Evolutionary conservation across 2,329 filamentous ascomycete genomes (phyloP).

Genomic region (Penicillium sp.): DNA sequence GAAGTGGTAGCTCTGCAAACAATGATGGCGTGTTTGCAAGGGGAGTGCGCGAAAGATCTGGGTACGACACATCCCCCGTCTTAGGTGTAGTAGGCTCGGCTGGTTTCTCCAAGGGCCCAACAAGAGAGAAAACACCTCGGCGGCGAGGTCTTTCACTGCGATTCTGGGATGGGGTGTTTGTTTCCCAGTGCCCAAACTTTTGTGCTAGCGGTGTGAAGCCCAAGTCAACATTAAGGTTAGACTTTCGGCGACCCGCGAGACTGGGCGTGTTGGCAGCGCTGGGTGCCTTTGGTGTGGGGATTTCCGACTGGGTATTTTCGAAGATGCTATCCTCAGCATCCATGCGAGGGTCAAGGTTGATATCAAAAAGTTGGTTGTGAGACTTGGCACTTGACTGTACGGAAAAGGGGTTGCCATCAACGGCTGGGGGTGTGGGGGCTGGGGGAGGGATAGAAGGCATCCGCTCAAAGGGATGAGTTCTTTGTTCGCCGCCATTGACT

Average conservation of each 20-base stretch:
- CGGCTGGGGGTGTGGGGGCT: constrained; percentile 25
- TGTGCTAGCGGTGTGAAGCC: constrained; percentile 69
- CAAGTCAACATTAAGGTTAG: constrained; percentile 38
- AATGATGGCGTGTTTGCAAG: constrained; percentile 22
- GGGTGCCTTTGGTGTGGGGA: constrained; percentile 14
- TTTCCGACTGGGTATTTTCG: constrained; percentile 15
- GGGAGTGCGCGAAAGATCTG: constrained; percentile 24
- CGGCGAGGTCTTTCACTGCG: constrained; percentile 31
- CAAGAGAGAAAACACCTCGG: constrained; percentile 43
- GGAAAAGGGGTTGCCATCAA: constrained; percentile 7
- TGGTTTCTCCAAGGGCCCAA: constrained; percentile 26
- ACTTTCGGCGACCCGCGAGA: constrained; percentile 13
- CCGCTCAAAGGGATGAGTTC: constrained; percentile 15
- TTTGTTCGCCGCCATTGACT: constrained; percentile 18
- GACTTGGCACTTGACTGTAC: constrained; percentile 28
- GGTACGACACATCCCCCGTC: constrained; percentile 25
- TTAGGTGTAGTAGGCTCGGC: constrained; percentile 14
- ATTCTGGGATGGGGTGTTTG: constrained; percentile 58
- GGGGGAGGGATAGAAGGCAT: constrained; percentile 22
- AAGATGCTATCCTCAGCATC: constrained; percentile 15
- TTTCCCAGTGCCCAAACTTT: constrained; percentile 66
- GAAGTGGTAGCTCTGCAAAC: constrained; percentile 20
- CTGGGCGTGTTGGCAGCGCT: constrained; percentile 20
- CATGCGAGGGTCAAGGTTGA: constrained; percentile 11
- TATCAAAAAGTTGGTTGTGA: constrained; percentile 29